Base-by-base conservation (phyloP, 257 asterid genomes). In the Fraxinus americana region DNA sequence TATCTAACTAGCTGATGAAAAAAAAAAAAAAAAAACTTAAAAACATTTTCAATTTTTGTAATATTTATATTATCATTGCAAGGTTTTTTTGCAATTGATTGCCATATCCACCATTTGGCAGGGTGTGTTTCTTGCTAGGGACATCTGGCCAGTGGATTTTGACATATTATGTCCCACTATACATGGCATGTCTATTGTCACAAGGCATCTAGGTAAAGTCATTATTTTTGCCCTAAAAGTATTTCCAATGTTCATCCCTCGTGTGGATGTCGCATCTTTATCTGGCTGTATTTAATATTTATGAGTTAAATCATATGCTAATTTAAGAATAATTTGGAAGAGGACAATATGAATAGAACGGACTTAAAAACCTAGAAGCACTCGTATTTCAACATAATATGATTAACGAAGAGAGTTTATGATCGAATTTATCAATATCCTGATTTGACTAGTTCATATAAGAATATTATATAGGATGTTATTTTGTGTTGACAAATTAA, bases 151-250 rank as follows among this genome's bases (percentile, higher is more conserved):
- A 67, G 50, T 17, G 81, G 45, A 41, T 30, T 54, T 16, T 54
- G 72, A 57, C 71, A 13, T 63, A 48, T 77, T 77, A 30, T 21
- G 68, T 38, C 81, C 76, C 72, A 59, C 72, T 77, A 65, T 36
- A 59, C 76, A 43, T 78, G 71, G 81, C 71, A 35, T 59, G 81
- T 78, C 77, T 78, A 36, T 57, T 57, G 32, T 70, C 81, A 69
- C 70, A 69, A 70, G 45, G 63, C 63, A 36, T 57, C 70, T 14
- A 7, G 7, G 59, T 17, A 70, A 50, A 61, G 14, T 57, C 29
- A 57, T 57, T 6, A 5, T 57, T 21, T 21, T 7, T 21, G 8
- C 23, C 65, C 16, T 21, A 6, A 8, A 61, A 61, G 67, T 23
- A 61, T 29, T 23, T 61, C 32, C 29, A 61, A 61, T 23, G 32